These are phyloP conservation scores for Stromatinia cepivora DNA, from an alignment of 2,329 filamentous ascomycete species.

Conservation along the genomic window DNA sequence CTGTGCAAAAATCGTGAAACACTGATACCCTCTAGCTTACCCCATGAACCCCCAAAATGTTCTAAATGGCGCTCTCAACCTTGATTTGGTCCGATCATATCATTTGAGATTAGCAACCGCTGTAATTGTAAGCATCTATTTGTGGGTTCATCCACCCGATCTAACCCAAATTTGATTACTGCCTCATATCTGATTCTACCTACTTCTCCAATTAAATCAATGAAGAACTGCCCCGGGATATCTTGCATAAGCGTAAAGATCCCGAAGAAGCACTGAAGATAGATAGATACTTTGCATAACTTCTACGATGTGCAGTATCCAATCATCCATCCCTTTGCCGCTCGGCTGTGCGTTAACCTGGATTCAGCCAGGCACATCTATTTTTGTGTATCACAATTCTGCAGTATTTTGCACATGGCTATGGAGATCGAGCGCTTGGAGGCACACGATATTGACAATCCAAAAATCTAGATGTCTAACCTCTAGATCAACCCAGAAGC, in stretches of 20 bases:
- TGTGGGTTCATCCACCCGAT: conserved; percentile 10
- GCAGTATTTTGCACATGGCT: background rate
- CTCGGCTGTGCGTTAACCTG: conserved; percentile 5
- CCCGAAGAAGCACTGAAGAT: background rate
- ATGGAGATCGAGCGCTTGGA: background rate
- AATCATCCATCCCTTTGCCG: conserved; percentile 19
- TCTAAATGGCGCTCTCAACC: background rate
- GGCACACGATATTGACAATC: conserved; percentile 1
- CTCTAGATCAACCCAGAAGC: background rate
- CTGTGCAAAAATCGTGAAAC: conserved; percentile 18
- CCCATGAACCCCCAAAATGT: conserved; percentile 2
- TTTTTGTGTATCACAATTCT: background rate
- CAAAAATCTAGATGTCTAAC: background rate
- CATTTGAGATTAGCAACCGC: conserved; percentile 11
- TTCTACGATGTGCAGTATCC: background rate
- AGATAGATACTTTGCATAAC: conserved; percentile 9
- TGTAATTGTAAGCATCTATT: conserved; percentile 10
- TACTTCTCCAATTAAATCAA: conserved; percentile 10
- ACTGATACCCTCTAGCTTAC: background rate
- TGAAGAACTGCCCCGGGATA: background rate
- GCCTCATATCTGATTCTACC: background rate
- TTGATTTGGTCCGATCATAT: background rate
- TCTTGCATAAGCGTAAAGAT: conserved; percentile 9
- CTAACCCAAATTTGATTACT: background rate
- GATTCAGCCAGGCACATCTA: background rate